phyloP scores from a whole-genome alignment of 805 yeast species.

The Metschnikowia proteae region DNA sequence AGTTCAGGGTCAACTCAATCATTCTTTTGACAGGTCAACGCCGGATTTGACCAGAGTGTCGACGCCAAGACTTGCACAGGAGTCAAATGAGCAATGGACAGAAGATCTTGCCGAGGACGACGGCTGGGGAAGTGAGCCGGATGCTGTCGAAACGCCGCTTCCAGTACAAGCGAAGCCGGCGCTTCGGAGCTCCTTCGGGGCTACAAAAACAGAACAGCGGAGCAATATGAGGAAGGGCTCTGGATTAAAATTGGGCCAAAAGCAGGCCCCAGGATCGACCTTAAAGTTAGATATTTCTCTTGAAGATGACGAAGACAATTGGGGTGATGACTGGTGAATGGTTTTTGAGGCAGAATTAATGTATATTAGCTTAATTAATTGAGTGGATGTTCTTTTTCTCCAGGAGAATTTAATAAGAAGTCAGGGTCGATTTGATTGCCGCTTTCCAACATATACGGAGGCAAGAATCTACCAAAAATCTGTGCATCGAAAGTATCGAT shows the following conservation, averaged over 20 bases:
- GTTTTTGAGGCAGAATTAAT: not conserved
- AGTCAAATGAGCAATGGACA: constrained; percentile 10
- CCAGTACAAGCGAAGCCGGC: not conserved
- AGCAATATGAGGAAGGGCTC: not conserved
- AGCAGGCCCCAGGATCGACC: constrained; percentile 21
- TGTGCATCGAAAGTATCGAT: constrained; percentile 84
- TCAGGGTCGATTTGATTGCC: constrained; percentile 7
- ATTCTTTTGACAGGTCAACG: constrained; percentile 35
- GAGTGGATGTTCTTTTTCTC: not conserved
- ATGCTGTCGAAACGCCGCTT: not conserved
- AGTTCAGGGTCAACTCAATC: constrained; percentile 32
- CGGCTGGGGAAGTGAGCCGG: constrained; percentile 12
- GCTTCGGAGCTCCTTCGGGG: not conserved
- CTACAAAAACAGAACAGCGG: not conserved
- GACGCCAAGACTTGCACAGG: constrained; percentile 22
- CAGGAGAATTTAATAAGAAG: not conserved
- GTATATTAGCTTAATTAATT: not conserved
- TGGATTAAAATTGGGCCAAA: constrained; percentile 23
- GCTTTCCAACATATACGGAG: constrained; percentile 73
- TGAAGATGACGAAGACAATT: constrained; percentile 27
- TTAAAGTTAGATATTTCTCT: constrained; percentile 25
- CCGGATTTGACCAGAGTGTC: constrained; percentile 32
- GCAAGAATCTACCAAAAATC: constrained; percentile 76
- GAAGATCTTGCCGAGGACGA: constrained; percentile 19
- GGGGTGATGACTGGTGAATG: constrained; percentile 25